Conservation (phyloP, 139 green algal genomes). For the Chlorella sp. region DNA sequence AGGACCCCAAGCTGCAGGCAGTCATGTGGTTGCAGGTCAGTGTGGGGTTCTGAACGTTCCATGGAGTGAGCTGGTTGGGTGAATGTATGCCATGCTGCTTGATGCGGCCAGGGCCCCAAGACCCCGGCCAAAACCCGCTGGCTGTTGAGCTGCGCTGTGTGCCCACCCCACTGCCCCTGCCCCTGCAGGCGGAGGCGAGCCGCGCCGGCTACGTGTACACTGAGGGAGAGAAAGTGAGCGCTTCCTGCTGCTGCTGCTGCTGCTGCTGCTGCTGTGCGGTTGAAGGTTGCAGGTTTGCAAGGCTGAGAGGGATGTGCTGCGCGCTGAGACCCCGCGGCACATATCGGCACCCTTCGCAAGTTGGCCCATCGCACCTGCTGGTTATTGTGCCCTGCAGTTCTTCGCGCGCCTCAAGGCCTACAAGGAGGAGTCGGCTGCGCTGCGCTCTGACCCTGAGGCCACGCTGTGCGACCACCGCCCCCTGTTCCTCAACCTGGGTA, state of each 20-base stretch:
- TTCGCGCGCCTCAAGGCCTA: background rate
- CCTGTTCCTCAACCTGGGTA: slow-evolving; percentile 31
- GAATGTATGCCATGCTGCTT: too few relatives aligned
- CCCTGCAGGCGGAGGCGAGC: slow-evolving; percentile 32
- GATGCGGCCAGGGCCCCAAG: too few relatives aligned
- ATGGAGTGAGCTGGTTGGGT: too few relatives aligned
- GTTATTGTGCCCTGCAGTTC: background rate
- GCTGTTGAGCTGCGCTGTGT: too few relatives aligned
- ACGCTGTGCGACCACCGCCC: slow-evolving; percentile 61
- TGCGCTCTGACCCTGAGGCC: background rate
- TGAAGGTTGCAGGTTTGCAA: too few relatives aligned
- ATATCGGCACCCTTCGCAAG: too few relatives aligned
- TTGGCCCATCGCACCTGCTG: too few relatives aligned
- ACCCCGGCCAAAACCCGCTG: too few relatives aligned
- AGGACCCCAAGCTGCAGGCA: background rate
- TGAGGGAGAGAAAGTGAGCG: background rate
- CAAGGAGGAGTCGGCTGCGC: background rate
- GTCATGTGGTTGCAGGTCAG: slow-evolving; percentile 24
- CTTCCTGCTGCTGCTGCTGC: background rate
- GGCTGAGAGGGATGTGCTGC: too few relatives aligned
- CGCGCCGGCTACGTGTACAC: background rate
- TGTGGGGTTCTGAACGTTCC: too few relatives aligned
- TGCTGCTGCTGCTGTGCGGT: background rate
- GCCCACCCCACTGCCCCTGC: too few relatives aligned
- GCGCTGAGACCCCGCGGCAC: too few relatives aligned